phyloP scores from a whole-genome alignment of 2,329 filamentous ascomycete species.

The Aspergillus proliferans region DNA sequence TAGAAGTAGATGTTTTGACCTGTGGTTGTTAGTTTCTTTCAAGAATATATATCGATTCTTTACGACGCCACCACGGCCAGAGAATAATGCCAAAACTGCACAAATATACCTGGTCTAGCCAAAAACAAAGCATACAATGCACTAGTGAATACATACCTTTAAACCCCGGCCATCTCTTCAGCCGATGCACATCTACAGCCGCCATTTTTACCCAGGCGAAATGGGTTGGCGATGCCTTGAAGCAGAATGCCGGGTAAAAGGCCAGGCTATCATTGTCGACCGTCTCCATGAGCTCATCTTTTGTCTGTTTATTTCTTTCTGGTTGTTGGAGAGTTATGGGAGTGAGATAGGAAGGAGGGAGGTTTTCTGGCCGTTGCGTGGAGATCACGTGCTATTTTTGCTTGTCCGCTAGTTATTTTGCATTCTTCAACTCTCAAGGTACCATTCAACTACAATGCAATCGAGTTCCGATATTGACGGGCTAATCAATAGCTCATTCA shows the following conservation, averaged over 20 bases:
- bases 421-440: too few relatives aligned
- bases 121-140: not conserved
- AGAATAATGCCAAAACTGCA: too few relatives aligned
- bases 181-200: slow-evolving; percentile 48
- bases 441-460: too few relatives aligned
- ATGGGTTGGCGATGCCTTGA: slow-evolving; percentile 55
- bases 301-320: not conserved
- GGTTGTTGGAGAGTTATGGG: not conserved
- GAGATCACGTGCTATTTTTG: not conserved
- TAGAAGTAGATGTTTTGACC: slow-evolving; percentile 58
- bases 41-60: not conserved
- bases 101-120: not conserved
- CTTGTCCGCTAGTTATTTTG: not conserved
- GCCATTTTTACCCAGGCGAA: slow-evolving; percentile 59
- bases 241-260: slow-evolving; percentile 57
- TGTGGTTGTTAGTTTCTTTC: slow-evolving; percentile 16
- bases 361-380: not conserved
- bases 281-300: slow-evolving; percentile 25
- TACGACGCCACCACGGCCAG: not conserved
- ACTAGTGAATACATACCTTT: slow-evolving; percentile 37
- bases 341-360: not conserved
- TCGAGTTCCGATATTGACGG: not conserved
- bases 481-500: not conserved
- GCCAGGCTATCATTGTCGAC: slow-evolving; percentile 18
- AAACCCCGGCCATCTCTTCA: slow-evolving; percentile 45